Conservation (phyloP, 2,329 filamentous ascomycete genomes). For the Tetracladium maxilliforme region DNA sequence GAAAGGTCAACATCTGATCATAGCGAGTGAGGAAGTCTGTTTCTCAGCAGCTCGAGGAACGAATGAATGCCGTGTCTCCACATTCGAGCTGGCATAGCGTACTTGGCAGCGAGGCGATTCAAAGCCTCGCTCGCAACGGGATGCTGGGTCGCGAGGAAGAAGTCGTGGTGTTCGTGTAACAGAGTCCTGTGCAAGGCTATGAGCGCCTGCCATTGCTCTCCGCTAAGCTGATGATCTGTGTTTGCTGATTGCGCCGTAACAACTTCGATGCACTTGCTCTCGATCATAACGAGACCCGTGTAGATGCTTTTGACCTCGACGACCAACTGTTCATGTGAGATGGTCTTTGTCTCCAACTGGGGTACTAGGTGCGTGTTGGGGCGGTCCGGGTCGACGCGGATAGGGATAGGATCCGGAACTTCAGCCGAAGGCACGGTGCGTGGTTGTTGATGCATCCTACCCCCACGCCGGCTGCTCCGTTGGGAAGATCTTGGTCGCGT, state of each 20-base stretch:
- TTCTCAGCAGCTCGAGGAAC: conserved; percentile 62
- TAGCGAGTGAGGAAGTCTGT: conserved; percentile 62
- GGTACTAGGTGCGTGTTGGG: too few relatives aligned
- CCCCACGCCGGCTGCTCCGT: too few relatives aligned
- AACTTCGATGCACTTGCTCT: conserved; percentile 75
- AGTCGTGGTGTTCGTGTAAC: conserved; percentile 72
- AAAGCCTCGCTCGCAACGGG: conserved; percentile 59
- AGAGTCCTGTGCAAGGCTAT: conserved; percentile 71
- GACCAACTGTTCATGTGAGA: conserved; percentile 65
- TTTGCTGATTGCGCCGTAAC: conserved; percentile 44
- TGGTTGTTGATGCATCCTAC: too few relatives aligned
- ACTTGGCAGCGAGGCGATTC: conserved; percentile 57
- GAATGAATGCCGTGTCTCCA: conserved; percentile 82
- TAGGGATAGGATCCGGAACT: too few relatives aligned
- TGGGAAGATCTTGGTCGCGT: too few relatives aligned
- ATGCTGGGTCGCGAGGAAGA: conserved; percentile 78
- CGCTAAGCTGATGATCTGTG: conserved; percentile 28
- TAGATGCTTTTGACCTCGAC: conserved; percentile 78
- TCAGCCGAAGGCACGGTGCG: too few relatives aligned
- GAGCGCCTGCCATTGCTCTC: conserved; percentile 72
- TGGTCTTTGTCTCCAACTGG: conserved; percentile 52
- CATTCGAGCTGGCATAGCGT: conserved; percentile 84
- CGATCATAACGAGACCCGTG: conserved; percentile 70
- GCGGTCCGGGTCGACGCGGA: too few relatives aligned
- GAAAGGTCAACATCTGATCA: conserved; percentile 86